These are phyloP conservation scores for Kodamaea sp. DNA, from an alignment of 1,139 yeast species.

Conservation along the genomic window DNA sequence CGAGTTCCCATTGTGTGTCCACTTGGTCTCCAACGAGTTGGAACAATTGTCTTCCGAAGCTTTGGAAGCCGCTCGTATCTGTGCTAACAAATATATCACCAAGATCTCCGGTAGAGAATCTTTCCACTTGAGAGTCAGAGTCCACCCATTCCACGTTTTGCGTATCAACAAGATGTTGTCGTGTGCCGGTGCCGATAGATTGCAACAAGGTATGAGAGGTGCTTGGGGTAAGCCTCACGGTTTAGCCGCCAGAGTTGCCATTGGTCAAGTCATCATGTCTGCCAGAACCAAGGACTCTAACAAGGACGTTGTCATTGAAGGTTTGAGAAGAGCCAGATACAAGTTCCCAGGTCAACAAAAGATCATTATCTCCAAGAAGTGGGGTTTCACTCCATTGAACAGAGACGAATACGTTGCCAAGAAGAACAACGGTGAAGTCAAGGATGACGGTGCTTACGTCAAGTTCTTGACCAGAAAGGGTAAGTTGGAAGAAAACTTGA, in stretches of 20 bases:
- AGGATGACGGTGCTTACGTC: conserved; percentile 99
- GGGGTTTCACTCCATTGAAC: conserved; percentile 99
- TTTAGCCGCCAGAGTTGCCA: conserved; percentile 98
- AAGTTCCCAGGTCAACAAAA: conserved; percentile 99
- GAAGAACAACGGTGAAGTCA: conserved; percentile 96
- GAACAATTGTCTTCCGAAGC: conserved; percentile 99
- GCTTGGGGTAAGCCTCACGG: conserved; percentile 99
- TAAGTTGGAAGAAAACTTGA: conserved; percentile 87
- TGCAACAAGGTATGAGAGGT: conserved; percentile 99
- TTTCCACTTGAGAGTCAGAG: conserved; percentile 99
- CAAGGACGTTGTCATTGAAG: conserved; percentile 97
- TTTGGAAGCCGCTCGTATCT: conserved; percentile 99
- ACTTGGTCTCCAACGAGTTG: conserved; percentile 97
- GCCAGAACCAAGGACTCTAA: conserved; percentile 97
- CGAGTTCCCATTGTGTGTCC: conserved; percentile 99
- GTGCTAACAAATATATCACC: conserved; percentile 99
- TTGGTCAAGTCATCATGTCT: conserved; percentile 98
- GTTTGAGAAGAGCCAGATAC: conserved; percentile 99
- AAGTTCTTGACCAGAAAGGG: conserved; percentile 98
- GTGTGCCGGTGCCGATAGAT: conserved; percentile 99
- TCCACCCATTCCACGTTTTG: conserved; percentile 99
- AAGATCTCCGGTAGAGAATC: conserved; percentile 97
- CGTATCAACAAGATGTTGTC: conserved; percentile 99
- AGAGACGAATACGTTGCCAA: conserved; percentile 94
- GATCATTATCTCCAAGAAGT: conserved; percentile 98